A percentile compares a stretch with the other conserved stretches of the same genome.
Evolutionary conservation across 345 rosid species (phyloP).

Genomic region (Citrus inodora): DNA sequence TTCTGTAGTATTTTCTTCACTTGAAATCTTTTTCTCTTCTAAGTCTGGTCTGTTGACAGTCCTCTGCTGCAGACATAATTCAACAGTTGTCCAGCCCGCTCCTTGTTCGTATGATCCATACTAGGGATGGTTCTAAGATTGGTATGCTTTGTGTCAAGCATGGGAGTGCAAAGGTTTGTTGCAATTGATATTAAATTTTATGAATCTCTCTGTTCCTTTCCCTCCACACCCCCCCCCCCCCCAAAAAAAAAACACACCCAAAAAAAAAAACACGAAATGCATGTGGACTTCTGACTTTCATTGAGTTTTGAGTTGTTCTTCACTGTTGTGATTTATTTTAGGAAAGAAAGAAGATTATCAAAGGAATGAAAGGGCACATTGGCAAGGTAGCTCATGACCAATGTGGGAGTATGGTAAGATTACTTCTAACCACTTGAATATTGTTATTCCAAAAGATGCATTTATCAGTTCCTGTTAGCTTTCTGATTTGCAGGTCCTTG

Average conservation of each 20-base stretch:
- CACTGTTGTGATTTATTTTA: conserved; percentile 24
- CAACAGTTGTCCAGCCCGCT: conserved; percentile 78
- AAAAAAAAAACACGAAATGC: neutral
- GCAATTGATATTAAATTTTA: neutral
- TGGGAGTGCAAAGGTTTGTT: conserved; percentile 89
- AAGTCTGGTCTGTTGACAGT: conserved; percentile 35
- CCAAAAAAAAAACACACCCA: no score
- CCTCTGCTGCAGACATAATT: conserved; percentile 75
- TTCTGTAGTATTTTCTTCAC: neutral
- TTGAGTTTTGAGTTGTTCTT: conserved; percentile 7
- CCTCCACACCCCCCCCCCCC: no score
- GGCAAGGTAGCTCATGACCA: conserved; percentile 68
- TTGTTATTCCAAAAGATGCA: neutral
- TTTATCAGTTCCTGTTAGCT: neutral
- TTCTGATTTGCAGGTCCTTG: neutral
- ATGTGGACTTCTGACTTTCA: neutral
- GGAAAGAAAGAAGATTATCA: conserved; percentile 93
- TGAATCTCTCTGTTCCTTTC: neutral
- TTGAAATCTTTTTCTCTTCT: conserved; percentile 14
- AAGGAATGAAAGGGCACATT: conserved; percentile 74
- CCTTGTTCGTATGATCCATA: conserved; percentile 91
- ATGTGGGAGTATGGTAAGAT: conserved; percentile 70
- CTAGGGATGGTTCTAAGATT: conserved; percentile 86
- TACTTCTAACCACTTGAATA: neutral
- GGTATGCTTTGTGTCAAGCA: conserved; percentile 83